Evolutionary conservation across 2,329 filamentous ascomycete genomes (phyloP).

Genomic region (Phialophora tarda): DNA sequence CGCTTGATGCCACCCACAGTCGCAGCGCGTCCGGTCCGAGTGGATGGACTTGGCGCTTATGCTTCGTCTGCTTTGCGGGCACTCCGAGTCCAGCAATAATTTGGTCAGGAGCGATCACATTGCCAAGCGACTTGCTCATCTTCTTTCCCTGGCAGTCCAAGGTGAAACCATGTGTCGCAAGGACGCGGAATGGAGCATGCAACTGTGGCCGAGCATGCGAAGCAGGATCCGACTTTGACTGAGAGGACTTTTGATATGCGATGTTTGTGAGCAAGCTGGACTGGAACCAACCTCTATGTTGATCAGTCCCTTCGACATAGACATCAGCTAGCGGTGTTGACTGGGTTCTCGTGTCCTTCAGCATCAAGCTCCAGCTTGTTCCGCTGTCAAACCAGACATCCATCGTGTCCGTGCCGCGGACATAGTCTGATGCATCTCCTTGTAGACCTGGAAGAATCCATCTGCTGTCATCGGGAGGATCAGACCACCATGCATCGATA

Average conservation of each 20-base stretch:
- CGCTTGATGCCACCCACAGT: conserved; percentile 87
- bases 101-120: conserved; percentile 77
- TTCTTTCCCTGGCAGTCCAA: conserved; percentile 90
- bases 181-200: conserved; percentile 76
- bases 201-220: conserved; percentile 31
- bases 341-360: conserved; percentile 41
- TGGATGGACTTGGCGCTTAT: conserved; percentile 54
- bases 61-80: conserved; percentile 53
- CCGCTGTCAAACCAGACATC: conserved; percentile 99
- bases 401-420: conserved; percentile 91
- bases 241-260: conserved; percentile 57
- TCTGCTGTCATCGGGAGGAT: conserved; percentile 71
- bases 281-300: conserved; percentile 98
- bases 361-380: conserved; percentile 77
- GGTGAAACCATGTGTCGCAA: conserved; percentile 96
- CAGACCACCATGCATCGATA: conserved; percentile 94
- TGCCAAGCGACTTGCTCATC: conserved; percentile 97
- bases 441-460: conserved; percentile 75
- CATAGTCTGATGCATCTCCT: conserved; percentile 48
- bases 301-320: conserved; percentile 92
- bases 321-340: conserved; percentile 68
- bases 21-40: conserved; percentile 87
- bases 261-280: conserved; percentile 89
- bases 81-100: conserved; percentile 83
- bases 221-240: conserved; percentile 40